A percentile compares a stretch with the other conserved stretches of the same genome.
Conservation (phyloP, 176 grass and related monocot species). For the Guadua angustifolia region DNA sequence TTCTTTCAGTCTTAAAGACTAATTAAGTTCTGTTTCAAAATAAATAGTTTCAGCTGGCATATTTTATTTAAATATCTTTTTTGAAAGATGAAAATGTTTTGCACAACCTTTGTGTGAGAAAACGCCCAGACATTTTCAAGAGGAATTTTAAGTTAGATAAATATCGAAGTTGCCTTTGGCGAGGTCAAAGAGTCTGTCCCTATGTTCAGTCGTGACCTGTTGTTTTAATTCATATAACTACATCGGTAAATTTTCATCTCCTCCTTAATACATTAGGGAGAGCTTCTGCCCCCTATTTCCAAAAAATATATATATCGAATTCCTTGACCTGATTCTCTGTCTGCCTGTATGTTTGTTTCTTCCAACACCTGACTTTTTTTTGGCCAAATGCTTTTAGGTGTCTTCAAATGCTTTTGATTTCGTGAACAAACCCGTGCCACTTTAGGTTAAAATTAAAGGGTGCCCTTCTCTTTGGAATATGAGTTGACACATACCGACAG, state of each 20-base stretch:
- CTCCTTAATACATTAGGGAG: no score
- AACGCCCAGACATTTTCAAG: neutral
- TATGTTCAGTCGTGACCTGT: no score
- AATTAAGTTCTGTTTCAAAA: neutral
- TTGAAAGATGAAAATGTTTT: neutral
- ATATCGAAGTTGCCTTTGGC: no score
- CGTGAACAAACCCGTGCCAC: neutral
- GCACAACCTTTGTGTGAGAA: neutral
- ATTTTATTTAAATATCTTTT: neutral
- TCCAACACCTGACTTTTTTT: neutral
- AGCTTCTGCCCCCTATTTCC: no score
- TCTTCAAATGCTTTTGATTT: neutral
- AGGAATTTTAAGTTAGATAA: neutral
- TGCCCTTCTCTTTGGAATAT: neutral
- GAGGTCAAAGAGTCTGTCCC: no score
- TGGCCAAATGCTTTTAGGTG: neutral
- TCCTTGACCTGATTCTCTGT: neutral
- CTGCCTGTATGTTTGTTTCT: neutral
- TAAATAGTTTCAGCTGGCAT: no score
- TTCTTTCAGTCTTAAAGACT: neutral
- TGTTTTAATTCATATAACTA: no score
- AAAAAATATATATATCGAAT: neutral
- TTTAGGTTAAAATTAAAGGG: neutral
- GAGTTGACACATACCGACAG: neutral
- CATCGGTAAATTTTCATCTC: no score